Evolutionary conservation across 345 rosid genomes (phyloP), one percentile per base, ranked within the genome.

Genomic region (Eucalyptus polyanthemos): DNA sequence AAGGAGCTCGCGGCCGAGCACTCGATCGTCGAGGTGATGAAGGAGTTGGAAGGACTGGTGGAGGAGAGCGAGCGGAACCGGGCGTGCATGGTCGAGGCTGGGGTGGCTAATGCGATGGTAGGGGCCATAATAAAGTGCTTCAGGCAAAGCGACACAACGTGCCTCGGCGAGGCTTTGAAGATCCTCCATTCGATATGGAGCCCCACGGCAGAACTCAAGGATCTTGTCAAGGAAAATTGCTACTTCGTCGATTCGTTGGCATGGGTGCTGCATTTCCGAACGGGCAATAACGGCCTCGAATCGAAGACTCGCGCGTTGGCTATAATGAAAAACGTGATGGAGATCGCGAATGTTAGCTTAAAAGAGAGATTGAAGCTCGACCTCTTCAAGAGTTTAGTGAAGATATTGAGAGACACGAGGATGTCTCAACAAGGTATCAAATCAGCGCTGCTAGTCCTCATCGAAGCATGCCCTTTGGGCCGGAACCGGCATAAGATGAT

Each of bases 401-500:
- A 88, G 17, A 15, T 92, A 9, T 24, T 93, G 5, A 90, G 86
- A 37, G 62, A 88, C 83, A 31, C 34, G 15, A 80, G 45, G 60
- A 89, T 44, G 7, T 92, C 94, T 29, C 91, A 90, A 58, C 93
- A 86, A 58, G 94, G 93, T 1, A 88, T 87, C 49, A 93, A 93
- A 90, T 90, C 92, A 11, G 92, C 94, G 53, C 83, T 95, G 65
- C 92, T 54, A 6, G 80, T 92, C 17, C 88, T 95, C 6, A 87
- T 80, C 10, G 92, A 92, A 14, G 88, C 88, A 12, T 93, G 94
- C 53, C 93, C 86, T 1, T 90, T 89, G 92, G 94, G 95, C 2
- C 88, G 93, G 53, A 94, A 95, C 92, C 88, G 92, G 88, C 11
- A 15, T 17, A 93, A 91, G 87, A 91, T 94, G 16, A 49, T 94